Base-by-base conservation (phyloP, 305 asterid species). In the Fraxinus latifolia region DNA sequence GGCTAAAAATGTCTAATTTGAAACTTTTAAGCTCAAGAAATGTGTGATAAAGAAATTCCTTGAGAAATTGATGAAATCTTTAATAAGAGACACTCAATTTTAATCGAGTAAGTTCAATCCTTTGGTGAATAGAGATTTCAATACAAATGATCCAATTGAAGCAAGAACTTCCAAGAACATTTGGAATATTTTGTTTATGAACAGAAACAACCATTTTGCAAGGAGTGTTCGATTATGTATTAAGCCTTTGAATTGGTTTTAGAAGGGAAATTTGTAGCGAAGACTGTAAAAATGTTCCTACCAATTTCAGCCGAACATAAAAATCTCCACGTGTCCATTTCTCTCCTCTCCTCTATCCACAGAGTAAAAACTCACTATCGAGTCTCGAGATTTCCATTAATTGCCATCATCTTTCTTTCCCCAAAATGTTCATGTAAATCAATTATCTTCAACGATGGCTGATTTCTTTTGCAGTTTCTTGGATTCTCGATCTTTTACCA, bases 361-460 rank as follows among this genome's bases (percentile, higher is more conserved):
- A 33, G 0, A 4, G 23, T 5, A 68, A 14, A 15, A 9, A 29
- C 4, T 68, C 4, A 68, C 42, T 1, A 7, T 31, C 9, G 21
- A 31, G 19, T 31, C 42, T 68, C 75, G 15, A 67, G 36, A 25
- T 65, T 65, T 27, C 74, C 19, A 62, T 44, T 36, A 6, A 36
- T 76, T 15, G 19, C 77, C 21, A 65, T 44, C 53, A 23, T 19
- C 81, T 39, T 81, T 19, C 70, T 36, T 25, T 77, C 84, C 83
- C 68, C 80, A 80, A 67, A 36, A 39, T 17, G 37, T 72, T 12
- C 27, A 21, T 42, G 70, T 27, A 23, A 9, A 65, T 34, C 82
- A 70, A 42, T 33, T 31, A 29, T 68, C 17, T 25, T 82, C 85
- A 65, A 32, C 73, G 44, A 92, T 91, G 97, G 93, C 93, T 78